phyloP scores from a whole-genome alignment of 2,329 filamentous ascomycete species.

The Calycina marina region DNA sequence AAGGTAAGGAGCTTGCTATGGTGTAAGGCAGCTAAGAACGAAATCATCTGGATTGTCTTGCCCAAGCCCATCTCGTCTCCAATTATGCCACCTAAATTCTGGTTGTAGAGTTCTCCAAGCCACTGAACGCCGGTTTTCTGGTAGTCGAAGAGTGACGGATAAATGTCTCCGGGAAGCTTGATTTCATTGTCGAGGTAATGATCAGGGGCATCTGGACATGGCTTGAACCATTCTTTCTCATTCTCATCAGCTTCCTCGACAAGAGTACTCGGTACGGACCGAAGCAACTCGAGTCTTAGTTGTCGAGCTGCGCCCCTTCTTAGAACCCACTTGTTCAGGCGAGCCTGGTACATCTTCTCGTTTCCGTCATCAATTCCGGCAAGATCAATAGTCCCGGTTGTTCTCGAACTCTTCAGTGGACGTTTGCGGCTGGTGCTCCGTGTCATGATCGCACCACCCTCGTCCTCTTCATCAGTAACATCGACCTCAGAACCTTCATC shows the following conservation, averaged over 20 bases:
- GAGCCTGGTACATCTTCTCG: conserved; percentile 61
- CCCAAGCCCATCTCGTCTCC: conserved; percentile 99
- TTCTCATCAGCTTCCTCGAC: conserved; percentile 28
- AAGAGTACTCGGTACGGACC: conserved; percentile 25
- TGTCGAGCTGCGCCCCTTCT: conserved; percentile 45
- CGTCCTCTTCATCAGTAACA: conserved; percentile 14
- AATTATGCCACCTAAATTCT: conserved; percentile 84
- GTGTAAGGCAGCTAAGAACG: conserved; percentile 65
- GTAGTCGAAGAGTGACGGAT: conserved; percentile 84
- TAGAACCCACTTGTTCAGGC: conserved; percentile 62
- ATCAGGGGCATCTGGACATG: conserved; percentile 71
- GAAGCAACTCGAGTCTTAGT: conserved; percentile 22
- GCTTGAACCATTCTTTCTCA: conserved; percentile 64
- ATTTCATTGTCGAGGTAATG: conserved; percentile 58
- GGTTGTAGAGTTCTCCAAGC: conserved; percentile 82
- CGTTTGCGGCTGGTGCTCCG: conserved; percentile 26
- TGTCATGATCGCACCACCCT: conserved; percentile 26
- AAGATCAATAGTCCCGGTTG: conserved; percentile 22
- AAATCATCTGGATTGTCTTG: conserved; percentile 70
- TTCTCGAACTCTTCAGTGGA: conserved; percentile 10
- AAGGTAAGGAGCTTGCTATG: conserved; percentile 76
- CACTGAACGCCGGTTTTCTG: conserved; percentile 96
- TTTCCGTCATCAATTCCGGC: conserved; percentile 69
- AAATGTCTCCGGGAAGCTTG: conserved; percentile 81
- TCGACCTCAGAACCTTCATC: conserved; percentile 15